phyloP scores from a whole-genome alignment of 805 yeast genomes.

The Dipodascus albidus region DNA sequence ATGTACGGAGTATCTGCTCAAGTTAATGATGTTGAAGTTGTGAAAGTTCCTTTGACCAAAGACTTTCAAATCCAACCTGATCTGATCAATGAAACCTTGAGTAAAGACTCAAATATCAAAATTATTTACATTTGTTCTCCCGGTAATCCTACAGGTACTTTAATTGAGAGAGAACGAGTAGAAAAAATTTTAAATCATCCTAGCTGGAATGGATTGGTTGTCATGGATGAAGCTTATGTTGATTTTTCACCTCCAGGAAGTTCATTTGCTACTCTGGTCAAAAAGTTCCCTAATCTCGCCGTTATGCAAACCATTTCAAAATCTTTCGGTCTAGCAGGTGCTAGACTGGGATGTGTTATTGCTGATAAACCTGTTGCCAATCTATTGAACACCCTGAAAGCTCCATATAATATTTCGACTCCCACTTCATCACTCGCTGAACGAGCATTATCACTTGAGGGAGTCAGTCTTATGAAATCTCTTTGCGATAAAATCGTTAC shows the following conservation, averaged over 20 bases:
- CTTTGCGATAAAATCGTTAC: conserved; percentile 37
- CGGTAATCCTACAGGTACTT: conserved; percentile 87
- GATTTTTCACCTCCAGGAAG: conserved; percentile 66
- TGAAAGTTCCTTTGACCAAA: conserved; percentile 50
- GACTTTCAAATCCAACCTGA: conserved; percentile 54
- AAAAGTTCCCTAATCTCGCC: conserved; percentile 68
- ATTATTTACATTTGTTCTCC: conserved; percentile 84
- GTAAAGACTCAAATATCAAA: conserved; percentile 52
- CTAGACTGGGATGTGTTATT: conserved; percentile 76
- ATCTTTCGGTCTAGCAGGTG: conserved; percentile 93
- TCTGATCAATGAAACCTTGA: conserved; percentile 39
- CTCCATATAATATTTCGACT: conserved; percentile 88
- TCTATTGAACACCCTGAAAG: conserved; percentile 80
- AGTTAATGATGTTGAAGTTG: conserved; percentile 76
- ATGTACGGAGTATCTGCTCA: conserved; percentile 91
- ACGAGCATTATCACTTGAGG: conserved; percentile 53
- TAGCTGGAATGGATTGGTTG: conserved; percentile 64
- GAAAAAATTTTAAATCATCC: conserved; percentile 34
- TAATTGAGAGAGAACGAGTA: conserved; percentile 40
- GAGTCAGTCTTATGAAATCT: conserved; percentile 47
- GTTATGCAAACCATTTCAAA: conserved; percentile 90
- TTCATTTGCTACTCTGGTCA: conserved; percentile 69
- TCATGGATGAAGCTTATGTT: conserved; percentile 91
- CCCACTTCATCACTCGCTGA: conserved; percentile 65
- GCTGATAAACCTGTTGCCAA: conserved; percentile 48